Conservation (phyloP, 805 yeast genomes). For the Wickerhamomyces hampshirensis region DNA sequence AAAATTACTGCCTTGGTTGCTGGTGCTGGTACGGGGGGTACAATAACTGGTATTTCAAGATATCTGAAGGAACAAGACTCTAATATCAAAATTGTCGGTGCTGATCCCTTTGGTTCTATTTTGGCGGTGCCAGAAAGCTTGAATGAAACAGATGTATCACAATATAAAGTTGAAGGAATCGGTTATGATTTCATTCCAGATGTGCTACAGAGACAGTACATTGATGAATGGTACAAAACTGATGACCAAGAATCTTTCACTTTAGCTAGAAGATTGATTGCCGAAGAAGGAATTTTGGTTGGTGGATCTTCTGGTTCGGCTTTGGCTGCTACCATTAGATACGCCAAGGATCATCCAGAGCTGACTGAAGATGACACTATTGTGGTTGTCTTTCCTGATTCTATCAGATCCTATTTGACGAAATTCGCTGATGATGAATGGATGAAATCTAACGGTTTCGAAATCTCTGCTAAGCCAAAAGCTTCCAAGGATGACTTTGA, state of each 20-base stretch:
- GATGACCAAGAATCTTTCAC: constrained; percentile 77
- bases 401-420: constrained; percentile 79
- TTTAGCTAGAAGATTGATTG: constrained; percentile 74
- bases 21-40: constrained; percentile 95
- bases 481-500: constrained; percentile 40
- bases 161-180: constrained; percentile 83
- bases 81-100: constrained; percentile 61
- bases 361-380: constrained; percentile 69
- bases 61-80: constrained; percentile 70
- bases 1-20: constrained; percentile 73
- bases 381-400: constrained; percentile 82
- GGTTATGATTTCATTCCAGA: constrained; percentile 88
- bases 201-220: constrained; percentile 58
- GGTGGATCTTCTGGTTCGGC: constrained; percentile 92
- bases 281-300: constrained; percentile 80
- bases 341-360: constrained; percentile 52
- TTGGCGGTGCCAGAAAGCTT: constrained; percentile 74
- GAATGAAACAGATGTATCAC: constrained; percentile 47
- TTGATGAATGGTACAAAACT: constrained; percentile 82
- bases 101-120: constrained; percentile 85
- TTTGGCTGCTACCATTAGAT: constrained; percentile 69
- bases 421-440: constrained; percentile 90
- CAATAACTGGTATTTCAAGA: constrained; percentile 75
- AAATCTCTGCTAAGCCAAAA: constrained; percentile 44
- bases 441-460: constrained; percentile 76